phyloP scores from a whole-genome alignment of 371 early-diverging fungal genomes.

The Batkoa obscura region DNA sequence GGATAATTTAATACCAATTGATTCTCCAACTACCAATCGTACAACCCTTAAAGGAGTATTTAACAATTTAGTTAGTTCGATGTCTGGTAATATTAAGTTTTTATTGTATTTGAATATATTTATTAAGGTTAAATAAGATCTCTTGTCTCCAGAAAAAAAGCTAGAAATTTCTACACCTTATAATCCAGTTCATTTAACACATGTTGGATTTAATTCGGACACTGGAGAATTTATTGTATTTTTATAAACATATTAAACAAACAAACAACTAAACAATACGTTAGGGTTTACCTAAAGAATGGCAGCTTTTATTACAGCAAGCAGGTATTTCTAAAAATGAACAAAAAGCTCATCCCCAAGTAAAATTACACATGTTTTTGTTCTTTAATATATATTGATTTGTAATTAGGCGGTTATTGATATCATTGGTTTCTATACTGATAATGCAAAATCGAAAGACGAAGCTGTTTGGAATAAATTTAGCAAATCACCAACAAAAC shows the following conservation, averaged over 20 bases:
- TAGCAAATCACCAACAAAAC: constrained; percentile 20
- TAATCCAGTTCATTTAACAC: constrained; percentile 90
- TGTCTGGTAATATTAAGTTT: constrained; percentile 18
- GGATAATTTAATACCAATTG: neutral
- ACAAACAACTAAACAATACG: neutral
- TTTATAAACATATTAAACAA: neutral
- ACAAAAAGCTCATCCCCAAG: constrained; percentile 84
- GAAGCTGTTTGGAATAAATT: constrained; percentile 83
- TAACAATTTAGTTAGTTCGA: constrained; percentile 38
- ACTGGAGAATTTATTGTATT: constrained; percentile 80
- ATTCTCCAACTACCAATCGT: neutral
- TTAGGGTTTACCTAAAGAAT: constrained; percentile 84
- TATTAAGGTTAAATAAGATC: constrained; percentile 15
- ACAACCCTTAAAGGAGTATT: constrained; percentile 41
- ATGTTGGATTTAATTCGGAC: constrained; percentile 76
- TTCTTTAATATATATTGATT: neutral
- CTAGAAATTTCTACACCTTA: constrained; percentile 89
- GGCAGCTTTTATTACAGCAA: constrained; percentile 75
- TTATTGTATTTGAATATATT: neutral
- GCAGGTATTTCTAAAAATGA: constrained; percentile 90
- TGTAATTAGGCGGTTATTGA: constrained; percentile 61
- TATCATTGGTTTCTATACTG: constrained; percentile 82
- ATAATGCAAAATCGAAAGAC: constrained; percentile 36
- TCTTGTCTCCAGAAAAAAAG: constrained; percentile 42
- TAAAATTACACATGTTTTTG: constrained; percentile 9